phyloP scores from a whole-genome alignment of 2,329 filamentous ascomycete genomes.

The Botrytis fragariae region DNA sequence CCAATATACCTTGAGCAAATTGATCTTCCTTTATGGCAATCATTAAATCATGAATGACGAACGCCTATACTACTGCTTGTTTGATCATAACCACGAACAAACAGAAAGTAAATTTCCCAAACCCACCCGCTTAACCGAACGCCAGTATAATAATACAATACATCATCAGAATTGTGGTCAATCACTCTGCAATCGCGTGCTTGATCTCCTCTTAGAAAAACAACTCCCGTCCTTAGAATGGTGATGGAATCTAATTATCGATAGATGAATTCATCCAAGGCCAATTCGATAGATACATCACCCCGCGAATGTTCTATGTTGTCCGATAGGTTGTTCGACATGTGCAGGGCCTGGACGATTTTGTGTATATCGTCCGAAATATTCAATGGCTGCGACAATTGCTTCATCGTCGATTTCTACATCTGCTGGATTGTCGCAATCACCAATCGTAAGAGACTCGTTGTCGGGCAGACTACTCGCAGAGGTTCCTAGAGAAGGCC shows the following conservation, averaged over 20 bases:
- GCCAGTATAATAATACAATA: constrained; percentile 25
- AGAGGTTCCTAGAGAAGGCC: constrained; percentile 32
- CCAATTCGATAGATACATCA: background rate
- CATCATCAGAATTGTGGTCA: constrained; percentile 26
- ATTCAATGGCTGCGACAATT: background rate
- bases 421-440: constrained; percentile 31
- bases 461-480: constrained; percentile 31
- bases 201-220: constrained; percentile 18
- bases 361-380: background rate
- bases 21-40: background rate
- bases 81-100: background rate
- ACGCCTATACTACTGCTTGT: background rate
- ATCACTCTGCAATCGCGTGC: background rate
- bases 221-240: background rate
- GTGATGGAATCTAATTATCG: background rate
- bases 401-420: background rate
- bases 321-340: background rate
- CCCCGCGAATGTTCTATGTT: background rate
- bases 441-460: constrained; percentile 25
- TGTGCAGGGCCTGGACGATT: background rate
- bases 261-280: background rate
- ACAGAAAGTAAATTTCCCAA: background rate
- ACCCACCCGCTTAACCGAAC: background rate
- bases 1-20: background rate
- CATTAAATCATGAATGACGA: background rate